Percentiles rank a stretch among this genome's conserved stretches.
These are phyloP conservation scores for grape (Vitis vinifera) DNA, from an alignment of 164 flowering plant genomes.

Conservation along the genomic window DNA sequence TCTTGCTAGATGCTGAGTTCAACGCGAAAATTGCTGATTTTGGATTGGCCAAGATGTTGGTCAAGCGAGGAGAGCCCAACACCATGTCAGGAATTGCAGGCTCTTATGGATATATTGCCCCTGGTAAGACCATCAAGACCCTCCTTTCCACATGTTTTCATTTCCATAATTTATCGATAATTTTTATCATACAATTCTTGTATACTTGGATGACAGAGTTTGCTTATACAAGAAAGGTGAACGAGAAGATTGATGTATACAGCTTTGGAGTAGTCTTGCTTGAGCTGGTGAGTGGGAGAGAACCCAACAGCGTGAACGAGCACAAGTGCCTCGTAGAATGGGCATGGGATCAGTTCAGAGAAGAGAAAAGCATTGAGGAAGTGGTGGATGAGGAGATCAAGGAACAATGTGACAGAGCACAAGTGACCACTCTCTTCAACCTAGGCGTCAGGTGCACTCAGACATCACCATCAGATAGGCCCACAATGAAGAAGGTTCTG, in stretches of 20 bases:
- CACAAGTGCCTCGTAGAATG: constrained; percentile 62
- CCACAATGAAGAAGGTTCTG: constrained; percentile 77
- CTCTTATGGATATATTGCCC: constrained; percentile 87
- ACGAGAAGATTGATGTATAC: constrained; percentile 77
- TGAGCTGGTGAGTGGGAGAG: constrained; percentile 74
- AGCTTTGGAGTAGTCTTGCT: constrained; percentile 92
- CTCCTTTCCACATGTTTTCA: no score
- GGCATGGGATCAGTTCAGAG: constrained; percentile 58
- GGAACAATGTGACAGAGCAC: constrained; percentile 40
- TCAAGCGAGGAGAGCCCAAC: constrained; percentile 43
- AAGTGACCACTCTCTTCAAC: constrained; percentile 55
- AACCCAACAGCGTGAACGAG: constrained; percentile 55
- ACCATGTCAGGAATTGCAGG: constrained; percentile 80
- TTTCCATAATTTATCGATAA: no score
- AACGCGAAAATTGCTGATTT: constrained; percentile 80
- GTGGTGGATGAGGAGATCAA: constrained; percentile 52
- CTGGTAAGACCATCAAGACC: constrained; percentile 47
- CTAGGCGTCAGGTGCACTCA: constrained; percentile 77
- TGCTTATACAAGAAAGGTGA: constrained; percentile 61
- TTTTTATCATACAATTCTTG: neutral
- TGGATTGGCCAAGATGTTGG: constrained; percentile 73
- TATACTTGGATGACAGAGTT: constrained; percentile 49
- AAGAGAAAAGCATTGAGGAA: constrained; percentile 38
- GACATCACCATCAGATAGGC: constrained; percentile 51
- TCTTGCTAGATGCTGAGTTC: constrained; percentile 71